A percentile compares a stretch with the other conserved stretches of the same genome.
Conservation (phyloP, 345 rosid species). For the Eucalyptus cloeziana region DNA sequence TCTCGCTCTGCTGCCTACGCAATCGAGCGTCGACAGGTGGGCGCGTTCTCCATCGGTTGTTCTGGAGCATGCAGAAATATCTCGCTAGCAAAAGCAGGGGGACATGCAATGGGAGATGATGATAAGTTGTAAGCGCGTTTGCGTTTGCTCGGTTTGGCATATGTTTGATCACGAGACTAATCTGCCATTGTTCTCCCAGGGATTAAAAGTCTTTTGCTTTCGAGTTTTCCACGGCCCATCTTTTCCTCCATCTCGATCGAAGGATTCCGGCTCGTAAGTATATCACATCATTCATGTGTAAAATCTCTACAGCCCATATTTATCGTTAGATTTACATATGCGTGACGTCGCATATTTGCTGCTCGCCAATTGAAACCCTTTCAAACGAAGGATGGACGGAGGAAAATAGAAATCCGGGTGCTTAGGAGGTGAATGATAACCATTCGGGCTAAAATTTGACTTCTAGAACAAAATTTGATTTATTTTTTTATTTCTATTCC, state of each 20-base stretch:
- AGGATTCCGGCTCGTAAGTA: neutral
- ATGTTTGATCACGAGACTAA: neutral
- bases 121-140: neutral
- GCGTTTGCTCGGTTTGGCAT: neutral
- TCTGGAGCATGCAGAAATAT: neutral
- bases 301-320: fast-evolving
- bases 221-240: neutral
- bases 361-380: neutral
- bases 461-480: too few relatives aligned
- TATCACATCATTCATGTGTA: neutral
- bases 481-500: too few relatives aligned
- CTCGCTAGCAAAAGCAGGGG: neutral
- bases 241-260: neutral
- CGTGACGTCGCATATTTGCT: neutral
- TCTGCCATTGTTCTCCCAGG: neutral
- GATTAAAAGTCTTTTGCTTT: neutral
- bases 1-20: neutral
- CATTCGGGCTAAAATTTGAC: fast-evolving
- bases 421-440: too few relatives aligned
- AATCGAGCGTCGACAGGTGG: neutral
- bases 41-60: neutral
- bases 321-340: neutral
- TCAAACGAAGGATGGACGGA: neutral
- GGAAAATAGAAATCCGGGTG: neutral
- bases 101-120: neutral